Base-by-base conservation (phyloP, 495 filamentous ascomycete genomes). In the Bombardia bombarda region DNA sequence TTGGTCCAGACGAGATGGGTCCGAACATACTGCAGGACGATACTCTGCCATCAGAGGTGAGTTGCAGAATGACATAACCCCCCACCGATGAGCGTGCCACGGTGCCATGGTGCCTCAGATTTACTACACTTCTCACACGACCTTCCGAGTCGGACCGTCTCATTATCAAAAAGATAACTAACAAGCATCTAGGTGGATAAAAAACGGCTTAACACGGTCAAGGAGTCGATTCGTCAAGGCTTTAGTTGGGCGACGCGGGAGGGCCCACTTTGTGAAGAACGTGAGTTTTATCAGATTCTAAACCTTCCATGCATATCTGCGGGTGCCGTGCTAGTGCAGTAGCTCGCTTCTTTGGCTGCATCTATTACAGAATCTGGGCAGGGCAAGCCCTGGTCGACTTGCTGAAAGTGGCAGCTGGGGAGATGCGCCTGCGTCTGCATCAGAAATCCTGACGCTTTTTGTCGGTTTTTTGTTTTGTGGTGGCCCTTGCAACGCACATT, bases 1-100 rank as follows among this genome's bases (percentile, higher is more conserved):
- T 98, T 67, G 92, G 92, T 2, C 93, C 92, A 18, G 90, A 97
- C 45, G 92, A 97, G 53, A 83, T 81, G 70, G 87, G 88, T 3
- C 90, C 92, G 23, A 98, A 98, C 62, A 93, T 98, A 47, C 68
- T 98, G 31, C 90, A 95, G 67, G 90, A 98, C 61, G 92, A 98
- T 62, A 97, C 92, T 12, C 67, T 98, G 12, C 88, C 89, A 16
- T 84, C 83, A 23, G 82, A 88, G 54, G 75, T 77, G 53, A 57
- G 73, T 70, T 40, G 18, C 51, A 50, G 52, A 47, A 39, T 50
- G 48, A 40, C 47, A 46, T 62, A 2, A 33, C 32, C n/a, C 8
- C 32, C n/a, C 32, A 33, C 17, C n/a, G n/a, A n/a, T n/a, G n/a
- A n/a, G n/a, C n/a, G 43, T 51, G 31, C 22, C 13, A 7, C 37